Evolutionary conservation across 345 rosid genomes (phyloP).

Genomic region (Dipteronia dyeriana): DNA sequence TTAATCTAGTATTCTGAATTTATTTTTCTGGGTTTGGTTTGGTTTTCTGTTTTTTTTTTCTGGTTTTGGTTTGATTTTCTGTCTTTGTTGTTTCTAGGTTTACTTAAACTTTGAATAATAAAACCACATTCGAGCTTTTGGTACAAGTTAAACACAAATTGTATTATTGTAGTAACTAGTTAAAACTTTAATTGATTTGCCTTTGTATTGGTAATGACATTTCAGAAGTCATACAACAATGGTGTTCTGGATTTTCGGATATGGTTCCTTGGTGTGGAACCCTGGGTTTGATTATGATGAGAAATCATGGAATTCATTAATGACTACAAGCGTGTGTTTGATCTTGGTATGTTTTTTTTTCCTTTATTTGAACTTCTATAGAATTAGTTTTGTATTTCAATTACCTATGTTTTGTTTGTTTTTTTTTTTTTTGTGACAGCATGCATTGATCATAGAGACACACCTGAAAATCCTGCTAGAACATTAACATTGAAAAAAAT

Average conservation of each 20-base stretch:
- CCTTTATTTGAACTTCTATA: too few species aligned
- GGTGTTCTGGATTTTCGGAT: slow-evolving; percentile 99
- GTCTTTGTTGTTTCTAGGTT: too few species aligned
- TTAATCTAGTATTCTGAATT: too few species aligned
- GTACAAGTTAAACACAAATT: neutral
- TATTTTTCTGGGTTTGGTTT: too few species aligned
- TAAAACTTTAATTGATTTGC: too few species aligned
- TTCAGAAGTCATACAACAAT: slow-evolving; percentile 39
- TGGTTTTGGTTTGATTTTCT: too few species aligned
- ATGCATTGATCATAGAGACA: slow-evolving; percentile 97
- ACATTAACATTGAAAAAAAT: slow-evolving; percentile 80
- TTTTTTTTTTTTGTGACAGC: slow-evolving; percentile 54
- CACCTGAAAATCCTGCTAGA: slow-evolving; percentile 91
- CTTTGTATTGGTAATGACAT: neutral
- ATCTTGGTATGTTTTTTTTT: too few species aligned
- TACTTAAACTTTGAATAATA: too few species aligned
- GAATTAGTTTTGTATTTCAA: neutral
- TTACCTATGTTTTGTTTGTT: slow-evolving; percentile 4
- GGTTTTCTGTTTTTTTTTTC: too few species aligned
- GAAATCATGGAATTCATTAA: slow-evolving; percentile 79
- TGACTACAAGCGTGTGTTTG: too few species aligned
- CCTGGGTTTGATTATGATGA: slow-evolving; percentile 85
- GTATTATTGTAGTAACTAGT: too few species aligned
- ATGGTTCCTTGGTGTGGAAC: slow-evolving; percentile 96
- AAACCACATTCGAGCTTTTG: neutral